Evolutionary conservation across 345 rosid species (phyloP), one percentile per base, ranked within the genome.

Genomic region (Noccaea bulbosa): DNA sequence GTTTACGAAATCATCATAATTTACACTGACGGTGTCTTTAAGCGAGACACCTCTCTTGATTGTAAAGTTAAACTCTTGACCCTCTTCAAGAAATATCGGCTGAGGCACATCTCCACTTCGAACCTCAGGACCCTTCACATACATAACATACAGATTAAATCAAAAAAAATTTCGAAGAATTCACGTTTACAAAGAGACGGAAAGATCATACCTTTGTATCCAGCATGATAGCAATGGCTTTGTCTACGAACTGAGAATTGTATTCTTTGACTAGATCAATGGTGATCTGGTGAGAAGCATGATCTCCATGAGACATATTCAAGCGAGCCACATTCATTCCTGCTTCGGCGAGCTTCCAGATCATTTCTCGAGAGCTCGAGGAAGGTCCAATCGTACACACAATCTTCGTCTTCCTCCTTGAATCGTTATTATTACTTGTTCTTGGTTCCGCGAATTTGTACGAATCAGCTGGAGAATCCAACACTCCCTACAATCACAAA

Each of bases 271-370:
- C 97, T 4, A 94, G 75, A 81, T 94, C 93, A 45, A 94, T 88
- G 15, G 93, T 91, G 60, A 77, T 88, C 88, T 85, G 82, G 68
- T 91, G 99, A 17, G 99, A 91, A 52, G 86, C 78, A 85, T 91
- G 96, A 75, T 94, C 96, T 15, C 99, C 99, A 77, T 94, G 97
- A 0, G 97, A 94, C 97, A 91, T 91, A 70, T 94, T 94, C 71
- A 94, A 77, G 20, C 96, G 93, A 30, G 99, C 97, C 73, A 94
- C 97, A 47, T 94, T 89, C 97, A 91, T 91, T 72, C 97, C 97
- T 11, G 83, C 77, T 75, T 88, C 97, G 0, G 96, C 96, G 47
- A 94, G 86, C 70, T 89, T 94, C 99, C 99, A 94, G 50, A 94
- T 89, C 96, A 94, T 94, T 55, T 89, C 98, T 1, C 89, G 85